Base-by-base conservation (phyloP, 352 stramenopile genomes). In the Globisporangium orthogonon region DNA sequence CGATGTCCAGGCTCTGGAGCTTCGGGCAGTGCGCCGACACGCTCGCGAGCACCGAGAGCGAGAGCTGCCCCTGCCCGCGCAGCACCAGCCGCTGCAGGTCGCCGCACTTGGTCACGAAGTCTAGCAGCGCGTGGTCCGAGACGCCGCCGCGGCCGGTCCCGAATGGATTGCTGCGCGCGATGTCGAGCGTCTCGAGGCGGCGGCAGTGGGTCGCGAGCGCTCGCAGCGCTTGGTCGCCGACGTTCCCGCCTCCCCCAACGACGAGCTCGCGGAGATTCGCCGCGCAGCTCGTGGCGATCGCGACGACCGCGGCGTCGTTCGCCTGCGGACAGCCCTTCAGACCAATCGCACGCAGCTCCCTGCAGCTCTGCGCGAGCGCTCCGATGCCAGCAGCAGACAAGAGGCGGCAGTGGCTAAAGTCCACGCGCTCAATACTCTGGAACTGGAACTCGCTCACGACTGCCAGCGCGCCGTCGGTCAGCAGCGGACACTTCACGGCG, bases 131-230 rank as follows among this genome's bases (percentile, higher is more conserved):
- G 2, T 59, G 56, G 44, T 89, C 73, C 15, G 62, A 85, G 15
- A 89, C 67, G 0, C 76, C 73, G 23, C 73, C 69, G 17, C 73
- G 79, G 28, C 74, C 63, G 52, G 74, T 71, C 17, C 75, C 76
- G 55, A 87, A 89, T 1, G 76, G 79, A 58, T 87, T 89, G 56
- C 79, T 89, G 18, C 70, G 68, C 31, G 74, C 70, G 59, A 87
- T 78, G 23, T 86, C 76, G 9, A 89, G 53, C n/a, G 58, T 59
- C 33, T 66, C 62, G 29, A 89, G 69, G 9, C 37, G 10, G 7
- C 52, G 17, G 46, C 73, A 89, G 49, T 78, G 53, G 28, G 73
- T 58, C 11, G 61, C 76, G 30, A 89, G 56, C 0, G 71, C 69
- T 7, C 70, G 11, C 9, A 89, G 52, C 0, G 71, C 66, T 2